Evolutionary conservation across 371 early-diverging fungal genomes (phyloP).

Genomic region (Rhizomucor miehei): DNA sequence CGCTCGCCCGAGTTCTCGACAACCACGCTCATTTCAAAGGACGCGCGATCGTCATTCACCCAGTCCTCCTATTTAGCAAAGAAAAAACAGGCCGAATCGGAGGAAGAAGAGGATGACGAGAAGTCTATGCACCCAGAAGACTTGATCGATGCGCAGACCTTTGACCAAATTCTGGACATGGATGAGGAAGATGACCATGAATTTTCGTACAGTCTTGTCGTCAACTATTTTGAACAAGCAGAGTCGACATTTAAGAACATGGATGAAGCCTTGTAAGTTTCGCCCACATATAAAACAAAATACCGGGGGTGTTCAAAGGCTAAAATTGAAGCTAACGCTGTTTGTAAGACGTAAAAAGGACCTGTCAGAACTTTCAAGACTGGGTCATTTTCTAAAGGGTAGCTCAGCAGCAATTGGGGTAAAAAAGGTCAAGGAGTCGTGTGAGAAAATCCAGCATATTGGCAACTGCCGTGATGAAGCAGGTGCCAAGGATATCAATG

Average conservation of each 20-base stretch:
- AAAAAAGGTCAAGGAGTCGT: constrained; percentile 75
- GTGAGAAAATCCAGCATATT: constrained; percentile 84
- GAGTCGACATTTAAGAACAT: constrained; percentile 65
- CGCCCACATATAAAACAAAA: too few species aligned
- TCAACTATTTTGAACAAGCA: constrained; percentile 77
- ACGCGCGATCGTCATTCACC: too few species aligned
- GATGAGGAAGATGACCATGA: constrained; percentile 78
- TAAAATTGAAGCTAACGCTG: too few species aligned
- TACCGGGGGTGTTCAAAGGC: too few species aligned
- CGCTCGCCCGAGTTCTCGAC: too few species aligned
- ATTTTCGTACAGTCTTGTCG: constrained; percentile 70
- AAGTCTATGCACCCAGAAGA: constrained; percentile 41
- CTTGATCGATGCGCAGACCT: constrained; percentile 69
- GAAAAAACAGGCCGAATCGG: neutral
- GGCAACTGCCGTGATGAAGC: constrained; percentile 74
- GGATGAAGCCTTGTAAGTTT: constrained; percentile 67
- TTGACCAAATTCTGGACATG: constrained; percentile 81
- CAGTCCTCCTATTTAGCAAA: neutral
- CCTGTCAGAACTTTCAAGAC: constrained; percentile 65
- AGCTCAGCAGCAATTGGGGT: constrained; percentile 89
- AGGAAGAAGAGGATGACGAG: constrained; percentile 5
- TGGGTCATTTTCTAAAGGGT: constrained; percentile 92
- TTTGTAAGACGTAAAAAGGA: constrained; percentile 61
- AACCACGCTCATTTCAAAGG: too few species aligned
- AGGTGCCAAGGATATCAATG: constrained; percentile 47